A percentile compares a stretch with the other conserved stretches of the same genome.
phyloP scores from a whole-genome alignment of 768 basidiomycete genomes.

The Symmetrospora coprosmae region DNA sequence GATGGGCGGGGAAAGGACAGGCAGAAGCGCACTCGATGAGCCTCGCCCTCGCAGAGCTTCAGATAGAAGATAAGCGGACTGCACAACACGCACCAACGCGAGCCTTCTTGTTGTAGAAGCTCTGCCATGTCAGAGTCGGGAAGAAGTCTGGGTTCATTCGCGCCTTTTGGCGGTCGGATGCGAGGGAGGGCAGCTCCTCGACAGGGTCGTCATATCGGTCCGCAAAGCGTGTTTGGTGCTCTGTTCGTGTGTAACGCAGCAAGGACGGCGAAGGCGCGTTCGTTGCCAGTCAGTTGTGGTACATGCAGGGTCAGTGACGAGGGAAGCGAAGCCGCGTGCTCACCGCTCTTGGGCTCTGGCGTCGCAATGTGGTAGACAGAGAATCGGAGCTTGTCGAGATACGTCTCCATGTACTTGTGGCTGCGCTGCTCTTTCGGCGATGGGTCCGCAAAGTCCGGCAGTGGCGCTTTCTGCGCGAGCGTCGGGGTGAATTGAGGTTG shows the following conservation, averaged over 20 bases:
- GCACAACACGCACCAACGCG: not conserved
- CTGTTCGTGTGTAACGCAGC: not conserved
- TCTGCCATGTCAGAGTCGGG: constrained; percentile 11
- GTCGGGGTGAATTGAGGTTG: no score
- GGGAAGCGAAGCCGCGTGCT: not conserved
- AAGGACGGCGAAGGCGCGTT: not conserved
- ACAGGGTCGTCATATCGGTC: constrained; percentile 17
- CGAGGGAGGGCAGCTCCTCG: not conserved
- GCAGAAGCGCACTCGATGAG: no score
- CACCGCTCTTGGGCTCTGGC: constrained; percentile 1
- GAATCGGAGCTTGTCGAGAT: constrained; percentile 1
- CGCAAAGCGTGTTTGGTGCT: constrained; percentile 1
- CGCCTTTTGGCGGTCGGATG: not conserved
- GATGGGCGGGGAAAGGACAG: not conserved
- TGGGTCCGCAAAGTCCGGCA: constrained; percentile 10
- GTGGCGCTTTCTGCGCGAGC: constrained; percentile 4
- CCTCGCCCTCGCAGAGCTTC: no score
- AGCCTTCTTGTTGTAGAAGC: constrained; percentile 9
- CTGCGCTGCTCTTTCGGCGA: not conserved
- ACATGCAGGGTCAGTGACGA: no score
- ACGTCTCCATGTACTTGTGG: constrained; percentile 12
- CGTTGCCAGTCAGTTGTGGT: not conserved
- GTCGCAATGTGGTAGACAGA: constrained; percentile 11
- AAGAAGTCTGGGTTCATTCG: constrained; percentile 15
- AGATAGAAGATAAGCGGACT: no score